Conservation (phyloP, 768 basidiomycete genomes). For the Imleria badia region DNA sequence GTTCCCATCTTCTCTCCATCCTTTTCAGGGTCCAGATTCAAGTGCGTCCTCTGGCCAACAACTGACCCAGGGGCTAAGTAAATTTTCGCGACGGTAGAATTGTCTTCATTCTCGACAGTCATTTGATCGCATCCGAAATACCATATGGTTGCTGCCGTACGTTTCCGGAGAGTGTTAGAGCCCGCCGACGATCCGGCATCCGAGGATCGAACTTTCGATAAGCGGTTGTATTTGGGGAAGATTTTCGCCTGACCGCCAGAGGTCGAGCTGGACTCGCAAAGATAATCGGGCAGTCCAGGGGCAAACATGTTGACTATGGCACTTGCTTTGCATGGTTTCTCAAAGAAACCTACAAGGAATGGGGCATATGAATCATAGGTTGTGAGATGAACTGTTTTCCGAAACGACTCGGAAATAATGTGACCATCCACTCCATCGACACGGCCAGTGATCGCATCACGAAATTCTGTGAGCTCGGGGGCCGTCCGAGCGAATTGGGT, state of each 20-base stretch:
- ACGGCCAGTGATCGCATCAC: no score
- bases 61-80: background rate
- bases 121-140: no score
- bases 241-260: constrained; percentile 14
- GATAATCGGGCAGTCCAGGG: constrained; percentile 18
- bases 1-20: constrained; percentile 7
- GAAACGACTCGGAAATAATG: no score
- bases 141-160: background rate
- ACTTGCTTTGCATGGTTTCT: no score
- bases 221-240: constrained; percentile 9
- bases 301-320: constrained; percentile 9
- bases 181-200: background rate
- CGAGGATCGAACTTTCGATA: background rate
- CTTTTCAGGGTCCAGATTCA: constrained; percentile 1
- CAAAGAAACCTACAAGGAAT: constrained; percentile 4
- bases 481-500: constrained; percentile 6
- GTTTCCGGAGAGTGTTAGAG: background rate
- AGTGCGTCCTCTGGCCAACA: background rate
- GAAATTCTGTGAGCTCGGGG: constrained; percentile 1
- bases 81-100: background rate
- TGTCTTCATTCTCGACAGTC: no score
- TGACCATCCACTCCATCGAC: no score
- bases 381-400: no score
- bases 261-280: constrained; percentile 14
- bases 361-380: constrained; percentile 15